phyloP scores from a whole-genome alignment of 305 asterid species.

The Caryopteris hybrid region DNA sequence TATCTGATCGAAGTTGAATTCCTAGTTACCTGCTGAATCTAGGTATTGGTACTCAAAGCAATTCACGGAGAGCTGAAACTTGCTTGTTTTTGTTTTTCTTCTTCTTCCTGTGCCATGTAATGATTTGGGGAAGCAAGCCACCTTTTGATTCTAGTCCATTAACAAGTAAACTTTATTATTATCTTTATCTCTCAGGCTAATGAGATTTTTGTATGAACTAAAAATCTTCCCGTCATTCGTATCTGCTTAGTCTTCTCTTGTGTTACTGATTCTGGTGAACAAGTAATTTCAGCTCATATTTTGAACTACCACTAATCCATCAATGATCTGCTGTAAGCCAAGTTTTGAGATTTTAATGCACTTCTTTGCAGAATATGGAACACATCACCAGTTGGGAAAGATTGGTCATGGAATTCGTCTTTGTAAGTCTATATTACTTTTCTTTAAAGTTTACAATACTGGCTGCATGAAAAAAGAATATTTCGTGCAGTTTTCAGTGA shows the following conservation, averaged over 20 bases:
- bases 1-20: conserved; percentile 2
- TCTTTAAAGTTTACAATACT: background rate
- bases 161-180: too few species aligned
- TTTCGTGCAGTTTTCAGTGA: background rate
- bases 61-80: background rate
- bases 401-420: conserved; percentile 85
- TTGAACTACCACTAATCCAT: conserved; percentile 1
- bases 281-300: conserved; percentile 6
- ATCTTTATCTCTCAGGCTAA: background rate
- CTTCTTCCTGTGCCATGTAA: background rate
- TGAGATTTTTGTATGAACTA: background rate
- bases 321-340: conserved; percentile 5
- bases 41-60: background rate
- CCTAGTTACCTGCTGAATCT: background rate
- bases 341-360: conserved; percentile 3
- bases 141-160: too few species aligned
- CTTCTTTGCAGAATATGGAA: conserved; percentile 64
- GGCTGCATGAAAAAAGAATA: background rate
- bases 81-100: background rate
- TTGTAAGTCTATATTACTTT: conserved; percentile 52
- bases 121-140: background rate
- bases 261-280: background rate
- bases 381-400: conserved; percentile 70
- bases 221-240: background rate
- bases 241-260: background rate